phyloP scores from a whole-genome alignment of 345 rosid genomes.

The Dovyalis caffra region DNA sequence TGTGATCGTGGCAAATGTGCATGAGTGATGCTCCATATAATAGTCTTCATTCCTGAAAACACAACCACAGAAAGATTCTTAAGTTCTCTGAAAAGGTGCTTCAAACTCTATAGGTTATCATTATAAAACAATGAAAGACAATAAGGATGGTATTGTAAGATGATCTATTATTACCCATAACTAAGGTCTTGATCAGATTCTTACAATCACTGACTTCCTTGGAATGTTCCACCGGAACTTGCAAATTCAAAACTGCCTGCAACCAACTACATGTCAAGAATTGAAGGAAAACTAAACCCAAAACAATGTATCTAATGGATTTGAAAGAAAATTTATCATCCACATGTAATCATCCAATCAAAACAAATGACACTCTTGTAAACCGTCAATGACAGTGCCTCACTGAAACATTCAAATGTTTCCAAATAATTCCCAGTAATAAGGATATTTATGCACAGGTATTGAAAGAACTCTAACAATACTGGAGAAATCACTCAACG shows the following conservation, averaged over 20 bases:
- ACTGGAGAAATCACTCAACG: neutral
- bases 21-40: conserved; percentile 95
- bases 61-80: conserved; percentile 20
- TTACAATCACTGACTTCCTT: conserved; percentile 98
- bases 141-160: conserved; percentile 7
- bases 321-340: neutral
- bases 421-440: neutral
- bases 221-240: conserved; percentile 94
- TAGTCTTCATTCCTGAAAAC: conserved; percentile 92
- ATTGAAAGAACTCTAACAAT: neutral
- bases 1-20: conserved; percentile 95
- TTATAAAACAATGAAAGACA: conserved; percentile 2
- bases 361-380: neutral
- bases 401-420: neutral
- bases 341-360: neutral
- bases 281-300: neutral
- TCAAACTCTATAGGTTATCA: neutral
- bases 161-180: conserved; percentile 84
- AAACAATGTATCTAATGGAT: neutral
- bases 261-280: conserved; percentile 24
- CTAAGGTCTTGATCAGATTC: conserved; percentile 93
- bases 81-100: neutral
- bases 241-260: conserved; percentile 98
- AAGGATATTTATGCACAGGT: neutral
- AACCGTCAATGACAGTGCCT: neutral